Evolutionary conservation across 148 eudicot genomes (phyloP), one percentile per base, ranked within the genome.

Genomic region (Rhododendron kiyosumense): DNA sequence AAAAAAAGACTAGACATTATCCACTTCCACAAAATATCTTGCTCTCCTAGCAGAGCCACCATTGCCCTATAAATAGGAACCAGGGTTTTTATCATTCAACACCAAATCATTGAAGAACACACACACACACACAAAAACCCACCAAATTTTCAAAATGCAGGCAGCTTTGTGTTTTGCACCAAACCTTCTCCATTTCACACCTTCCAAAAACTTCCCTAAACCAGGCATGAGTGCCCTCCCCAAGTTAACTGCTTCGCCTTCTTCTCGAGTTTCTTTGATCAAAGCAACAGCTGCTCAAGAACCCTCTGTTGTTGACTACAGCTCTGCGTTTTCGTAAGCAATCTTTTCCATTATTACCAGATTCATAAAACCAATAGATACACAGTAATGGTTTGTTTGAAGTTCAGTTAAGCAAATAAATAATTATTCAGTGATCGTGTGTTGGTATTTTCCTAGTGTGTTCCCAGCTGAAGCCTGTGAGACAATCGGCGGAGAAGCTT

Each of bases 391-490:
- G 26, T 57, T 34, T 30, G 12, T 30, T 20, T 26, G 59, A 54
- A 14, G 3, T 14, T 54, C 5, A 15, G 6, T 54, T 54, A 12
- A 15, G 59, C 38, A 0, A 63, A 78, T 63, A 20, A 49, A 54
- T 3, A 67, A 67, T n/a, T 26, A 1, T 28, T 28, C 75, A 69
- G 75, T 4, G 75, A 28, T 69, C 36, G 57, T 45, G 17, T 24
- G 24, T 38, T 28, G 2, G 28, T 24, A 46, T 81, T 73, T 59
- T 86, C 9, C 61, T 85, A 91, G 95, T 83, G 95, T 94, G 36
- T 94, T 92, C 57, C 95, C 92, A 38, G 95, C 95, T 79, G 94
- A 94, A 94, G 96, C 96, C 54, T 94, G 97, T 81, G 94, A 94
- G 81, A 87, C 89, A n/a, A 43, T 90, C 11, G 95, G 95, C 3